Base-by-base conservation (phyloP, 345 rosid genomes). In the Gossypium mustelinum region DNA sequence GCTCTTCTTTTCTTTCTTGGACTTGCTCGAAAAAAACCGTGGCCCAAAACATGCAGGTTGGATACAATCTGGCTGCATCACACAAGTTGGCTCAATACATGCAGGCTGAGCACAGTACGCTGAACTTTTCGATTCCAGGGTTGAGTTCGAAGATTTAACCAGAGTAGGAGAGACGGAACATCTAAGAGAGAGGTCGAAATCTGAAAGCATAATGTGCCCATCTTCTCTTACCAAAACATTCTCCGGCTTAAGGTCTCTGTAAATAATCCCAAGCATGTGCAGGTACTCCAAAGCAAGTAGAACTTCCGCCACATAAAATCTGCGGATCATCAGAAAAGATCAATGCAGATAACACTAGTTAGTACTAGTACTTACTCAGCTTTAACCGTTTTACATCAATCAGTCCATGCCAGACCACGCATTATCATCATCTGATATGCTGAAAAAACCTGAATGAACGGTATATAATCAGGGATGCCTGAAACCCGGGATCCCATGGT, bases 191-290 rank as follows among this genome's bases (percentile, higher is more conserved):
- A 93, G 97, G 57, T 93, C 97, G 65, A 93, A 93, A 82, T 91
- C 93, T 0, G 94, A 89, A 16, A 93, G 87, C 98, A 93, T 86
- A 64, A 89, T 91, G 72, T 91, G 97, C 51, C 97, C 97, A 66
- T 91, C 97, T 75, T 93, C 97, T 78, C 85, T 85, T 25, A 90
- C 89, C 59, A 91, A 78, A 34, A 90, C 94, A 73, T 91, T 93
- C 81, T 93, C 98, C 1, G 98, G 97, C 80, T 91, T 91, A 20
- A 89, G 90, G 78, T 91, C 98, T 70, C 97, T 81, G 83, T 91
- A 91, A 51, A 93, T 87, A 72, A 93, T 88, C 69, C 98, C 98
- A 54, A 93, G 93, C 97, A 91, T 89, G 80, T 93, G 98, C 75
- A 93, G 81, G 73, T 93, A 93, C 83, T 93, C 98, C 85, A 93